Evolutionary conservation across 768 basidiomycete species (phyloP), one percentile per base, ranked within the genome.

Genomic region (Kwoniella botswanensis): DNA sequence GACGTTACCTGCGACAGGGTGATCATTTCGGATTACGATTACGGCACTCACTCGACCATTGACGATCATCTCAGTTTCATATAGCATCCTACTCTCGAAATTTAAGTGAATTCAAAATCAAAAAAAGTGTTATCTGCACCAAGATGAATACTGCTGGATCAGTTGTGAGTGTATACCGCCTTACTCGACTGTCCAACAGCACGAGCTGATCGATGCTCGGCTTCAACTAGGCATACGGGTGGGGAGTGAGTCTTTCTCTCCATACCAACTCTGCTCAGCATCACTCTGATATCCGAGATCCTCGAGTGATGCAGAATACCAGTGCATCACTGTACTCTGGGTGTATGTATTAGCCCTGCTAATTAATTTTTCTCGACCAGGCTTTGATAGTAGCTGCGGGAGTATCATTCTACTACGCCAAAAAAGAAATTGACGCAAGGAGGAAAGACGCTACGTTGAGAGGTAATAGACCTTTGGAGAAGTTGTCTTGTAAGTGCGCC

Each of bases 81-180:
- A 13, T 26, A 26, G 24, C 24, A 26, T 26, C 24, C 24, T 26
- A 26, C 24, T 26, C 24, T 26, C 24, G 24, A 26, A 4, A 15
- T 50, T 50, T 13, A 50, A 50, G 18, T 18, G 13, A 50, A 13
- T 18, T 46, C 12, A 13, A 17, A 50, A 50, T 50, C 17, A 35
- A 9, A 35, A 35, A 35, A 6, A 35, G 35, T 35, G 35, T 35
- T 35, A 35, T 35, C 35, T 0, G 35, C 46, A 50, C 46, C 4
- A 50, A 9, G 18, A 78, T 78, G 77, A 78, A 75, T 64, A 75
- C 74, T 50, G 71, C 66, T 64, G 72, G 64, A 63, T 74, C 76
- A 65, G 76, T 78, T 2, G 76, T 77, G 54, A 29, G 76, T 66
- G 35, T 35, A 35, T 35, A 35, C 15, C 22, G 15, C 24, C 24